Evolutionary conservation across 202 grass and related monocot genomes (phyloP).

Genomic region (Carex arenaria): DNA sequence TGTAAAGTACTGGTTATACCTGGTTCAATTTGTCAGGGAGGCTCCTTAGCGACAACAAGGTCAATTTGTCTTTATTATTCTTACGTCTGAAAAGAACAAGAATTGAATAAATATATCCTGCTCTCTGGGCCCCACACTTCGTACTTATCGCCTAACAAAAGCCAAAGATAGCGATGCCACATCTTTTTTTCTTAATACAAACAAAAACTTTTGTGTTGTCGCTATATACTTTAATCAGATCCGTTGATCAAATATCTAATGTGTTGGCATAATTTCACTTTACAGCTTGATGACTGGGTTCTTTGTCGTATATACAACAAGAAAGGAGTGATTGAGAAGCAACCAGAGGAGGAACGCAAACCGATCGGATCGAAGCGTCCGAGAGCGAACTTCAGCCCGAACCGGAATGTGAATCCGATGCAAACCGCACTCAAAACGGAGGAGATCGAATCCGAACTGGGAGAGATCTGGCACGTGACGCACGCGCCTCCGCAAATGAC

Average conservation of each 20-base stretch:
- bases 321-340: constrained; percentile 68
- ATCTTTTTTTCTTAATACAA: constrained; percentile 18
- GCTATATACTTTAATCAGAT: not conserved
- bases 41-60: not conserved
- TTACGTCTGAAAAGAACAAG: constrained; percentile 6
- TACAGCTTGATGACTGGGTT: constrained; percentile 67
- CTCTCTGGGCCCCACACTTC: not conserved
- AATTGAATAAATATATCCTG: not conserved
- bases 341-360: constrained; percentile 25
- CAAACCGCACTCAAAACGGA: constrained; percentile 37
- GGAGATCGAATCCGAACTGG: constrained; percentile 34
- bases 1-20: not conserved
- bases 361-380: constrained; percentile 24
- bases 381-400: not conserved
- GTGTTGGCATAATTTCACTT: not conserved
- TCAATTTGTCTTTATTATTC: not conserved
- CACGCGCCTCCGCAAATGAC: not conserved
- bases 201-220: not conserved
- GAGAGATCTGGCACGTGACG: constrained; percentile 17
- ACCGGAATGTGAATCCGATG: not conserved
- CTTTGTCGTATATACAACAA: constrained; percentile 85
- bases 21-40: not conserved
- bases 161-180: not conserved
- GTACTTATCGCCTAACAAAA: constrained; percentile 12
- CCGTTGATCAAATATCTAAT: constrained; percentile 11